Evolutionary conservation across 495 filamentous ascomycete genomes (phyloP), one percentile per base, ranked within the genome.

Genomic region (Tuber indicum): DNA sequence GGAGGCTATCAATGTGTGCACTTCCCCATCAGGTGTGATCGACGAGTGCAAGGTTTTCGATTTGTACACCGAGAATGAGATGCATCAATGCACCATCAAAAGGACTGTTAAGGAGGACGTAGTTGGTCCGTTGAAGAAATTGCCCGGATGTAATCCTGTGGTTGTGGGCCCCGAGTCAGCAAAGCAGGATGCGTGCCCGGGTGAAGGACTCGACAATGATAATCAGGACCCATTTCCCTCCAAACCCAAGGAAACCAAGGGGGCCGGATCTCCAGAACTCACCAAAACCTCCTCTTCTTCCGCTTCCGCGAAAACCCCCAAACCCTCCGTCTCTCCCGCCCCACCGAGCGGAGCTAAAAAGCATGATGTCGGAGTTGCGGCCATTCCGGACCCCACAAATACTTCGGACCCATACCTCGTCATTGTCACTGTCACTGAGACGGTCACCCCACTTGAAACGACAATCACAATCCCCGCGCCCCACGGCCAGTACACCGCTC

Each of bases 1-100:
- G 83, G 43, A 83, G 23, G 90, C 90, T 49, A 84, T 92, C 75
- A 77, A 91, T 80, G 83, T 10, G 9, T 91, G 84, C 75, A 85
- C 80, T 14, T 76, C 79, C 8, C 32, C 76, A 23, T 72, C 77
- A 17, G 82, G 84, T 42, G n/a, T 81, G 32, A 70, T 84, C 46
- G 76, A 78, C 23, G 74, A 77, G 19, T 84, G 82, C 69, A 8
- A 9, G 5, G 43, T 77, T 17, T 84, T 84, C 52, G 70, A 80
- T 32, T 52, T 74, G 21, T 75, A 81, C 36, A 77, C 69, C 3
- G 72, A 74, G 17, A 52, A 75, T 26, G 74, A 75, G 1, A 75
- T 74, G 75, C 71, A 76, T 23, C 32, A 74, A 32, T 84, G 82
- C 77, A 82, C 75, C 2, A 79, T 76, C 36, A n/a, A 47, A 3